Base-by-base conservation (phyloP, 176 grass and related monocot species). In the Oryza glaberrima region DNA sequence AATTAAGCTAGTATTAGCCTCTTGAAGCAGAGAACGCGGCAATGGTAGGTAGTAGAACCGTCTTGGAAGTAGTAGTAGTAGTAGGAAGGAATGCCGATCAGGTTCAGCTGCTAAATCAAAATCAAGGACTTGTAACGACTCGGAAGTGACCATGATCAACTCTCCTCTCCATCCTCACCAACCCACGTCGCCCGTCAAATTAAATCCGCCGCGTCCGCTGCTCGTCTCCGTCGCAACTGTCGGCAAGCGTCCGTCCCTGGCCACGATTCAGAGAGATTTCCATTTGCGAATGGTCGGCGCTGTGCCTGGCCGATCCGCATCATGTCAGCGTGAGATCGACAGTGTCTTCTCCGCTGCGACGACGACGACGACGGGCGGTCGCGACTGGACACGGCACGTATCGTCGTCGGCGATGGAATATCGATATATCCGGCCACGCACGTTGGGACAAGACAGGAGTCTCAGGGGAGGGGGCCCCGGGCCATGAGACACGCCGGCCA, bases 361-460 rank as follows among this genome's bases (percentile, higher is more conserved):
- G 52, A 20, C 16, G 52, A 20, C 16, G 49, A 16, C 14, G 49
- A 52, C 49, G 49, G 49, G 49, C 52, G 52, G 52, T 58, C 6
- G 52, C 52, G 52, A 2, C 52, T 2, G 13, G 34, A 17, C 67
- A 22, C 66, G 30, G 34, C 14, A 69, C 69, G 69, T n/a, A 40
- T 70, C 68, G 30, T 76, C 73, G 58, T 32, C 40, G 35, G 52
- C 19, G 69, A 35, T 38, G 36, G 36, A 38, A 32, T 32, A 32
- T 26, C 75, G 51, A 19, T 32, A 1, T 3, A 32, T 34, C 60
- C 20, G 60, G 77, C 69, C 51, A 58, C 45, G 70, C 60, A 60
- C 30, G 34, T 44, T 9, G 60, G 77, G 70, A 73, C 78, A 61
- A 70, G 38, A n/a, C 20, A 63, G 26, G 11, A 36, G 70, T 77